Evolutionary conservation across 352 stramenopile genomes (phyloP), one percentile per base, ranked within the genome.

Genomic region (Pythium vanterpoolii): DNA sequence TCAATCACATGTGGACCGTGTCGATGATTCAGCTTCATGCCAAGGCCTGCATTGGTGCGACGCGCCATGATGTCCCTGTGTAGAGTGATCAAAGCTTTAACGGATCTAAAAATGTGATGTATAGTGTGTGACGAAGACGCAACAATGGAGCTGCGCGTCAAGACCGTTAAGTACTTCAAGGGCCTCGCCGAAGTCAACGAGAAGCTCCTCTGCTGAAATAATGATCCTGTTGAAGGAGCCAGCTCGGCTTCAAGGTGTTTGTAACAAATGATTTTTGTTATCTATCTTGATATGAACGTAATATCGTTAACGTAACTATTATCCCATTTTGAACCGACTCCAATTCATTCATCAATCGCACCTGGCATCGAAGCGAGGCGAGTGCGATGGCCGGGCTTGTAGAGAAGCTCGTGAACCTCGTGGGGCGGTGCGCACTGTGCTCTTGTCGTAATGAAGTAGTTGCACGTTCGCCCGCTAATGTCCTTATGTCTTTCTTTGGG

Each of bases 121-220:
- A 73, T 50, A 88, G 87, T 95, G 16, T 96, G 87, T 58, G 87
- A 96, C 49, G 87, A 95, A 62, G 87, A 96, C 49, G 87, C 87
- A 19, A 96, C 87, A 5, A 76, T 89, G 56, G 87, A 96, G 63
- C 79, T 96, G 27, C 82, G 83, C 47, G 87, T 96, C 43, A 96
- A 96, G 80, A 96, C 87, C 0, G 84, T 93, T 62, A 93, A 96
- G 68, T 96, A 96, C 68, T 96, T 96, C 66, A 93, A 96, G 69
- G 86, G 85, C 4, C 69, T 96, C 10, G 66, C 58, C 28, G 74
- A 81, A 36, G 76, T 72, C 49, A 69, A 84, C 62, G 61, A 68
- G 18, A 81, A 77, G 58, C 64, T 84, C 26, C 62, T 84, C 10
- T 36, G 27, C 11, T 71, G 36, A 60, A 8, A 5, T 18, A 42